These are phyloP conservation scores for Aureobasidium leucospermi DNA, from an alignment of 2,329 filamentous ascomycete species.

Conservation along the genomic window DNA sequence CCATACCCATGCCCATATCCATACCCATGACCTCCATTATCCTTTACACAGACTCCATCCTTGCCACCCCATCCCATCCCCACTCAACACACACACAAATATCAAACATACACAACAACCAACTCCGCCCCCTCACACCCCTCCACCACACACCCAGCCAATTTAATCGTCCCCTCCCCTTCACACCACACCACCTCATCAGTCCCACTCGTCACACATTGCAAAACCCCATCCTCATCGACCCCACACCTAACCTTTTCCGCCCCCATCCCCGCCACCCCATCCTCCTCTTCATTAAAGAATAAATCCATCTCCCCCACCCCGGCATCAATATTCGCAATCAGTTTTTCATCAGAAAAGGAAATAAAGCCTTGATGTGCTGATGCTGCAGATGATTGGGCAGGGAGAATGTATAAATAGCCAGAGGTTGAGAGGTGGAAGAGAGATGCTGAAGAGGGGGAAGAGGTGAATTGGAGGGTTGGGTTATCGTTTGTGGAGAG, in stretches of 20 bases:
- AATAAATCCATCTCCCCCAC: conserved; percentile 34
- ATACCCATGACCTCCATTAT: no score
- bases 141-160: neutral
- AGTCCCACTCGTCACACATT: neutral
- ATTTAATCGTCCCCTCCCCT: neutral
- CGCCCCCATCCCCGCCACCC: conserved; percentile 12
- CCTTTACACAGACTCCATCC: no score
- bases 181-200: neutral
- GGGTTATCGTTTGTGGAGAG: neutral
- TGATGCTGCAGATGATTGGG: neutral
- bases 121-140: neutral
- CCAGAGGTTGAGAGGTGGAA: neutral
- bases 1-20: no score
- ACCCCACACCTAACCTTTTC: neutral
- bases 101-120: neutral
- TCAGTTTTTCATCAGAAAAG: neutral
- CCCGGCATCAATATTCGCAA: conserved; percentile 31
- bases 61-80: no score
- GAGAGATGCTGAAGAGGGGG: neutral
- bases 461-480: neutral
- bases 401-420: neutral
- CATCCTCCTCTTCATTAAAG: conserved; percentile 24
- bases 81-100: neutral
- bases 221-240: neutral
- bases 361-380: neutral